Evolutionary conservation across 805 yeast species (phyloP).

Genomic region (Blastobotrys chiropterorum): DNA sequence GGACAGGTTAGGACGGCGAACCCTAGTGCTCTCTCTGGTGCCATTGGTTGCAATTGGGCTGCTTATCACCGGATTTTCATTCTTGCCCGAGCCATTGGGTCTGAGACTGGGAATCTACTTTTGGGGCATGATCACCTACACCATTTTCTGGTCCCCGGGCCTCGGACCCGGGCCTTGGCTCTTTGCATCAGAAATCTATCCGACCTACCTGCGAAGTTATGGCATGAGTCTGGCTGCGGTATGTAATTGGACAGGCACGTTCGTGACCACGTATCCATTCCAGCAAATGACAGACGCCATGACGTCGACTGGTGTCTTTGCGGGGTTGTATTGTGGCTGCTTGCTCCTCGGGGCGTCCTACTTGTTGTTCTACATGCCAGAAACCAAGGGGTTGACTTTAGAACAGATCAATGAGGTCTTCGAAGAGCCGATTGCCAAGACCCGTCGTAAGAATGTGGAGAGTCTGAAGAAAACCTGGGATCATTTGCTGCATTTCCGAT

Average conservation of each 20-base stretch:
- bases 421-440: no score
- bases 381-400: constrained; percentile 47
- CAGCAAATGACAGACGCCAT: neutral
- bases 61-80: neutral
- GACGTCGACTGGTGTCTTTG: neutral
- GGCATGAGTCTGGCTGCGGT: neutral
- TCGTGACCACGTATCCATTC: neutral
- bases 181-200: neutral
- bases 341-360: neutral
- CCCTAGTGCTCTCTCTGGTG: neutral
- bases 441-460: no score
- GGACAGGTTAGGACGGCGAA: neutral
- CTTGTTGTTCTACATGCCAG: neutral
- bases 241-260: neutral
- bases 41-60: neutral
- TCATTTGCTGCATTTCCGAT: no score
- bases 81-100: no score
- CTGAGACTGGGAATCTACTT: neutral
- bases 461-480: no score
- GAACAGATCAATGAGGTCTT: constrained; percentile 65
- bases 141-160: neutral
- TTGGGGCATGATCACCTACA: neutral
- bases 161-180: neutral
- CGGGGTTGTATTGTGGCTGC: neutral
- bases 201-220: neutral